These are phyloP conservation scores for Hymenoscyphus infarciens DNA, from an alignment of 2,329 filamentous ascomycete genomes.

Conservation along the genomic window DNA sequence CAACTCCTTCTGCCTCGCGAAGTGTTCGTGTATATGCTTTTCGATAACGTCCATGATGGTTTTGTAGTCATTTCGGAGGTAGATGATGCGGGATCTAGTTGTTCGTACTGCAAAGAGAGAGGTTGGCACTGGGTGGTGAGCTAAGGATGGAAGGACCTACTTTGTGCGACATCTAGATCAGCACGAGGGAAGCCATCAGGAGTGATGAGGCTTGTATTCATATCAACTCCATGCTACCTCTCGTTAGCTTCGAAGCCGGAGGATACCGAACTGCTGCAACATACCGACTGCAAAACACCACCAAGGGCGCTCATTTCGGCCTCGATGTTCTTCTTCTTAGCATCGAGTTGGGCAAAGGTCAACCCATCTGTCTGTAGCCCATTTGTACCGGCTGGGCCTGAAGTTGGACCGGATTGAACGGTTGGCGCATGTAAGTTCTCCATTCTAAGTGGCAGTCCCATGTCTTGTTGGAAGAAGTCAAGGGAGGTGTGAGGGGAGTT, in stretches of 20 bases:
- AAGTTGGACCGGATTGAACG: conserved; percentile 73
- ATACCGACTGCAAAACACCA: conserved; percentile 81
- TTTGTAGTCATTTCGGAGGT: conserved; percentile 90
- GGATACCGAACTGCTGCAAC: conserved; percentile 26
- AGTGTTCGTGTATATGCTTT: conserved; percentile 81
- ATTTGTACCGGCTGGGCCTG: conserved; percentile 53
- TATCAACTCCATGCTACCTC: conserved; percentile 79
- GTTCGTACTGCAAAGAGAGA: conserved; percentile 66
- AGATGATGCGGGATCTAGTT: conserved; percentile 85
- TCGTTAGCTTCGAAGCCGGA: conserved; percentile 15
- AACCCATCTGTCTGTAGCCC: conserved; percentile 59
- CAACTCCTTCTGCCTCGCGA: conserved; percentile 61
- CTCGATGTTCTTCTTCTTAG: conserved; percentile 80
- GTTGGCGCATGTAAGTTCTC: conserved; percentile 67
- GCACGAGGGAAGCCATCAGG: conserved; percentile 88
- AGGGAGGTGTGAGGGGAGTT: background rate
- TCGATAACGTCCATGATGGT: conserved; percentile 81
- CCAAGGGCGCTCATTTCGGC: conserved; percentile 81
- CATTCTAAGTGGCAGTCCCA: conserved; percentile 44
- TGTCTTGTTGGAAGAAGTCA: conserved; percentile 16
- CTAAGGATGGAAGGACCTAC: conserved; percentile 46
- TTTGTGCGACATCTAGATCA: conserved; percentile 93
- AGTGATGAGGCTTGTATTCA: conserved; percentile 84
- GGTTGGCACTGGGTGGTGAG: conserved; percentile 15
- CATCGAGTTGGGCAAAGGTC: conserved; percentile 75